phyloP scores from a whole-genome alignment of 768 basidiomycete species.

The Trametes meyenii region DNA sequence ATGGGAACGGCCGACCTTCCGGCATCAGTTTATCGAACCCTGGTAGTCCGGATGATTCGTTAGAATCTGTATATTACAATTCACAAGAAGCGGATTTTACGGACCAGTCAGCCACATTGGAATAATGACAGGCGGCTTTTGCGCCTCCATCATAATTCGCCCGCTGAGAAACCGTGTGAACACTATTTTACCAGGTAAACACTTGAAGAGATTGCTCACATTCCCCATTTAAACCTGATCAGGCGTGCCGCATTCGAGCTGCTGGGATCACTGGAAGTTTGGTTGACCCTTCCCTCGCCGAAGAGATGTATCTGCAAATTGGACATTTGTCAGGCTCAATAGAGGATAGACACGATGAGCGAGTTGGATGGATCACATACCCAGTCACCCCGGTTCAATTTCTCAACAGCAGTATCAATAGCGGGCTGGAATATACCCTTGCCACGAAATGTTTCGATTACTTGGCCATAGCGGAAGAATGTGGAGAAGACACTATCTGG shows the following conservation, averaged over 20 bases:
- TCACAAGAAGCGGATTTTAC: slow-evolving; percentile 14
- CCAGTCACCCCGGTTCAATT: slow-evolving; percentile 84
- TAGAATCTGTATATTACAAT: background rate
- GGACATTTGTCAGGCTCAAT: background rate
- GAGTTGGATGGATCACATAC: slow-evolving; percentile 46
- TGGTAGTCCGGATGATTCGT: slow-evolving; percentile 34
- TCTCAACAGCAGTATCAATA: slow-evolving; percentile 79
- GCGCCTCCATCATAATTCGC: slow-evolving; percentile 75
- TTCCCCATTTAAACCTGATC: slow-evolving; percentile 91
- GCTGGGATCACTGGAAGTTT: slow-evolving; percentile 55
- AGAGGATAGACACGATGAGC: background rate
- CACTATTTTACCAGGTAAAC: background rate
- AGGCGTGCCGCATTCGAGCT: slow-evolving; percentile 51
- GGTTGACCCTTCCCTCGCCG: slow-evolving; percentile 87
- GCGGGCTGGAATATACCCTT: slow-evolving; percentile 86
- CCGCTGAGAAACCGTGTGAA: slow-evolving; percentile 50
- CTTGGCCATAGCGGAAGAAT: slow-evolving; percentile 90
- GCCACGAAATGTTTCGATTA: slow-evolving; percentile 91
- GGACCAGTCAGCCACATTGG: slow-evolving; percentile 94
- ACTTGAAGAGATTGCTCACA: slow-evolving; percentile 58
- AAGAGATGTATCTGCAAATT: slow-evolving; percentile 79
- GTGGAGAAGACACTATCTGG: slow-evolving; percentile 67
- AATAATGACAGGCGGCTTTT: slow-evolving; percentile 73
- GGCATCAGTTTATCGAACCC: slow-evolving; percentile 92
- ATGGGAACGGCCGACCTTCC: slow-evolving; percentile 75